Evolutionary conservation across 1,284 basidiomycete species (phyloP), one percentile per base, ranked within the genome.

Genomic region (Leccinum cinnamomeum): DNA sequence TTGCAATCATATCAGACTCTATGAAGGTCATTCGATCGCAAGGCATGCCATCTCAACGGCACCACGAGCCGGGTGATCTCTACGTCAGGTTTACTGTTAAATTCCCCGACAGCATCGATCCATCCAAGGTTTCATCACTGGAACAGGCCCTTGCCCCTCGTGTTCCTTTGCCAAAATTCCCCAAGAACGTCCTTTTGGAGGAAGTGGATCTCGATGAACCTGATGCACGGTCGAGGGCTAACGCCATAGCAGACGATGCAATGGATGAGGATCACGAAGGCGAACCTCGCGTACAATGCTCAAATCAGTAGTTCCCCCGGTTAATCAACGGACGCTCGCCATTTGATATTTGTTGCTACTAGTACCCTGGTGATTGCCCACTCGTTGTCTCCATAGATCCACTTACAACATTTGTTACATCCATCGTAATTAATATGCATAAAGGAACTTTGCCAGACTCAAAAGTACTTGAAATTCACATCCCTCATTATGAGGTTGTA

Each of bases 41-140:
- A 79, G 97, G 97, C 68, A 99, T 99, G 97, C 97, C 97, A 44
- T 98, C 97, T 63, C 92, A 92, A 78, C 89, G 97, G 68, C 96
- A 98, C 79, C 97, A 99, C 79, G 96, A 99, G 75, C 85, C 90
- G 56, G 97, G 97, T 51, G 95, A 99, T 78, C 84, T 99, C 67
- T 96, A 90, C 76, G 84, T 99, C 78, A 92, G 90, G 72, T 80
- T 99, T 69, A 84, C 83, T 68, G 92, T 99, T 73, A 85, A 84
- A 65, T 99, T 99, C 88, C 97, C 97, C 62, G 92, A 95, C 39
- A 74, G 79, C 58, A 87, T 99, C 75, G 85, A 91, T 63, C 79
- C 87, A 35, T 79, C 83, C 44, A 79, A 83, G 55, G 89, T 95
- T 70, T 82, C 85, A 23, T 78, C 89, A 18, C 88, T 99, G 64